Conservation (phyloP, 148 eudicot species). For the Rhododendron simsii region DNA sequence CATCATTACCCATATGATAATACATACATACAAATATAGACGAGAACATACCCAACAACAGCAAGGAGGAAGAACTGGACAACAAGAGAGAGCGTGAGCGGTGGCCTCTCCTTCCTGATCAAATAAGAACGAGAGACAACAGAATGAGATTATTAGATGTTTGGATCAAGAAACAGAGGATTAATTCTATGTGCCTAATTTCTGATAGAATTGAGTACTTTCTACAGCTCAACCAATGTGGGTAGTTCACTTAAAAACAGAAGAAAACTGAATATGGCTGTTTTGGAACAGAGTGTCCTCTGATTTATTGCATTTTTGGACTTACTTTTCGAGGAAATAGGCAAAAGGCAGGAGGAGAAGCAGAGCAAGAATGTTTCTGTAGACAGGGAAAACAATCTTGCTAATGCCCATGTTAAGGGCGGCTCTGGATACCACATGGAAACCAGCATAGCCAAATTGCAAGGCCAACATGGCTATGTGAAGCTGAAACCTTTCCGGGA, state of each 20-base stretch:
- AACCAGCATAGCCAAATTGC: conserved; percentile 95
- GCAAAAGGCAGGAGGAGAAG: conserved; percentile 86
- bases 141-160: background rate
- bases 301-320: background rate
- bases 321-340: conserved; percentile 86
- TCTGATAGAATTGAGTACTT: background rate
- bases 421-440: conserved; percentile 91
- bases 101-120: conserved; percentile 92
- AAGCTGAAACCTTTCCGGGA: conserved; percentile 85
- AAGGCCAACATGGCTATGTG: conserved; percentile 80
- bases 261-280: background rate
- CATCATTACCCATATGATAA: background rate
- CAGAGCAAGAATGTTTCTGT: conserved; percentile 82
- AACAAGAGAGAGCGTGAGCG: conserved; percentile 58
- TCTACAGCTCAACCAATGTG: background rate
- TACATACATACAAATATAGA: background rate
- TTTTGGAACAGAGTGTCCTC: background rate
- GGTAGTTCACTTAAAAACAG: background rate
- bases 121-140: conserved; percentile 9
- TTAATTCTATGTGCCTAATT: background rate
- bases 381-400: conserved; percentile 90
- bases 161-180: background rate
- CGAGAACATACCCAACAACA: conserved; percentile 59
- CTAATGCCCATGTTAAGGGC: conserved; percentile 98
- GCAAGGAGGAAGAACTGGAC: conserved; percentile 88